A percentile compares a stretch with the other conserved stretches of the same genome.
phyloP scores from a whole-genome alignment of 805 yeast species.

The Komagataella phaffii region DNA sequence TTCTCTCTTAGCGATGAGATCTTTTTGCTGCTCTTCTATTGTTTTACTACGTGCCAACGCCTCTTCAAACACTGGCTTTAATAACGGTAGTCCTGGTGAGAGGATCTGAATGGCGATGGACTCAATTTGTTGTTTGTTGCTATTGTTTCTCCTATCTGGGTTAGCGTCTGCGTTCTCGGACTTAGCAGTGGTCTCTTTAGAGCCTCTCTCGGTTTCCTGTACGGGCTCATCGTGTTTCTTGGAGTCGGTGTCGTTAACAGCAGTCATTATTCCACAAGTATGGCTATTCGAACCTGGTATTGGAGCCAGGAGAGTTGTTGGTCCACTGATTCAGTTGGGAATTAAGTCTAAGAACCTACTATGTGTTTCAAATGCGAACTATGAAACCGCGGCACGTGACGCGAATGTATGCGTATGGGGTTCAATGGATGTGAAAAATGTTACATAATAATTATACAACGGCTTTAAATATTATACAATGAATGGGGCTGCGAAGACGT shows the following conservation, averaged over 20 bases:
- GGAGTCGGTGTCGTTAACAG: background rate
- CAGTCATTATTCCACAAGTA: background rate
- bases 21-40: slow-evolving; percentile 2
- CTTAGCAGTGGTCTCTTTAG: background rate
- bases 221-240: background rate
- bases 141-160: background rate
- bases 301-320: background rate
- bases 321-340: background rate
- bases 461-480: background rate
- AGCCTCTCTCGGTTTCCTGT: background rate
- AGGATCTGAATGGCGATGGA: slow-evolving; percentile 3
- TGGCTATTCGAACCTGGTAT: background rate
- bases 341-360: background rate
- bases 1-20: slow-evolving; percentile 1
- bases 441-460: background rate
- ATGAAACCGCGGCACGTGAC: background rate
- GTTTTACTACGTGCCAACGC: slow-evolving; percentile 1
- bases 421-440: background rate
- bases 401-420: background rate
- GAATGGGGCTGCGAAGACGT: background rate
- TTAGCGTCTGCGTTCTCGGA: background rate
- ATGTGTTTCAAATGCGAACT: background rate
- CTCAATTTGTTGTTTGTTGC: background rate
- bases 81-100: slow-evolving; percentile 3
- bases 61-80: background rate